Evolutionary conservation across 2,329 filamentous ascomycete genomes (phyloP).

Genomic region (Penicillium sp.): DNA sequence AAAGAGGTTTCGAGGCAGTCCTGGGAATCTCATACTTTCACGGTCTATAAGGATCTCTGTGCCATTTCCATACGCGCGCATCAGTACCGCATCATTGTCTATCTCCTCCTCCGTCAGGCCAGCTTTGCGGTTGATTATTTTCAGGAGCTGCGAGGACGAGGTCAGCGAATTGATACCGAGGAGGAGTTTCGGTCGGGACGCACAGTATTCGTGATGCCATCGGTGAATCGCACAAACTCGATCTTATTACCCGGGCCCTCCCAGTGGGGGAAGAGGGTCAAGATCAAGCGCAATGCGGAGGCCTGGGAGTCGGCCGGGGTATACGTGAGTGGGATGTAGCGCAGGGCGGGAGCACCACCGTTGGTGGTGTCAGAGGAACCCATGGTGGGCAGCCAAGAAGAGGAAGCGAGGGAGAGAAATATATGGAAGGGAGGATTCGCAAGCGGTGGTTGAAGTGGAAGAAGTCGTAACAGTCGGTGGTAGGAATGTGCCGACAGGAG

Average conservation of each 20-base stretch:
- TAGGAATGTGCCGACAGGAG: slow-evolving; percentile 1
- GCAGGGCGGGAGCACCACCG: slow-evolving; percentile 29
- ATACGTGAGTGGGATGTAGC: slow-evolving; percentile 75
- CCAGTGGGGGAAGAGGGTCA: slow-evolving; percentile 84
- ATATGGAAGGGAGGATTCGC: not conserved
- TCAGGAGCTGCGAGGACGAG: slow-evolving; percentile 49
- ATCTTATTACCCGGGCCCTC: slow-evolving; percentile 71
- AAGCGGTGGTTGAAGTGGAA: not conserved
- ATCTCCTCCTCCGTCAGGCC: slow-evolving; percentile 75
- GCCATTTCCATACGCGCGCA: slow-evolving; percentile 91
- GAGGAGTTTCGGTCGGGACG: slow-evolving; percentile 32
- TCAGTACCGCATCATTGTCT: slow-evolving; percentile 81
- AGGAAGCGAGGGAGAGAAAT: not conserved
- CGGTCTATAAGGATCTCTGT: slow-evolving; percentile 96
- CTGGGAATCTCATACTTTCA: slow-evolving; percentile 66
- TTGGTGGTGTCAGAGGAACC: slow-evolving; percentile 29
- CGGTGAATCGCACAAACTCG: slow-evolving; percentile 88
- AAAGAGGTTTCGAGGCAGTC: not conserved
- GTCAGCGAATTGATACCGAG: slow-evolving; percentile 25
- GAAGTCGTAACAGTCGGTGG: slow-evolving; percentile 1
- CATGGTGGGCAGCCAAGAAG: slow-evolving; percentile 27
- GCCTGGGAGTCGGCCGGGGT: slow-evolving; percentile 74
- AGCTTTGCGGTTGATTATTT: slow-evolving; percentile 55
- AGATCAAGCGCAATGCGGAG: slow-evolving; percentile 78
- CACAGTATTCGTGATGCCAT: slow-evolving; percentile 96